Evolutionary conservation across 441 rosid species (phyloP), one percentile per base, ranked within the genome.

Genomic region (Daphne laureola): DNA sequence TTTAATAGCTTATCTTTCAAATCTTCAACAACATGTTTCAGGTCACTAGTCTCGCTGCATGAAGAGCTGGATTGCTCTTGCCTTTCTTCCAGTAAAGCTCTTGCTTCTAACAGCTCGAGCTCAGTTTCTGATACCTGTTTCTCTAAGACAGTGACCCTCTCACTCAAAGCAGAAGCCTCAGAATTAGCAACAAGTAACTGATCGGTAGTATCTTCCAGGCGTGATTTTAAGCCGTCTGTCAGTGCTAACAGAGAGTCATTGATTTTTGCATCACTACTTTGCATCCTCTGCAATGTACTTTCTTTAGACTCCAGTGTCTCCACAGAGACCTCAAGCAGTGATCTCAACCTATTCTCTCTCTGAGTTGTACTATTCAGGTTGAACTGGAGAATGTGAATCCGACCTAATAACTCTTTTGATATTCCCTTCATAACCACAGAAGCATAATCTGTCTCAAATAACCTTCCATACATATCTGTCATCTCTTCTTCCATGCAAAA

Each of bases 401-500:
- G 81, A 40, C 84, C 78, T 12, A 81, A 67, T 67, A 93, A 62
- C 44, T 89, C 96, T 71, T 79, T 80, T 47, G 92, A 75, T 27
- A 66, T 77, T 57, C 91, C 93, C 71, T 67, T 77, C 43, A 82
- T 75, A 62, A 81, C 72, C 66, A 78, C 93, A 25, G 83, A 67
- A 53, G 83, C 77, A 66, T 82, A 87, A 55, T 87, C 93, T 51
- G 91, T 79, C 69, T 74, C 84, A 62, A 85, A 87, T 52, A 76
- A 72, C 65, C 74, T 78, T 63, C 70, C 76, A 63, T 67, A 78
- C 51, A 67, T 60, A 63, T 80, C 84, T 59, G 62, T 63, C 26
- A 66, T 67, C 53, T 87, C 96, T 73, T 83, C 95, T 73, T 79
- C 95, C 67, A 70, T 59, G 71, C 61, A 78, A 54, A 64, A 69